phyloP scores from a whole-genome alignment of 441 rosid genomes.

The Capsella rubella region DNA sequence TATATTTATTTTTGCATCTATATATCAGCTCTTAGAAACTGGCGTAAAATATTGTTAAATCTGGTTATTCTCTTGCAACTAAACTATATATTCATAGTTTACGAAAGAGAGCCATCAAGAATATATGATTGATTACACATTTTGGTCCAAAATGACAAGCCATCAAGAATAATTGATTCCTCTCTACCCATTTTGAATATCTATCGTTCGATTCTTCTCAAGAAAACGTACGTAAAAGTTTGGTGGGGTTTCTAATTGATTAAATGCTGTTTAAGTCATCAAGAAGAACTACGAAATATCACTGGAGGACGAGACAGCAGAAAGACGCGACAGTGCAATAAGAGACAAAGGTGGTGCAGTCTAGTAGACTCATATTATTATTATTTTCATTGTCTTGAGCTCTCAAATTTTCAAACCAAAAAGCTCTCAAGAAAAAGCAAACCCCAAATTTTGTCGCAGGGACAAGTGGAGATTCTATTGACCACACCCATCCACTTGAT shows the following conservation, averaged over 20 bases:
- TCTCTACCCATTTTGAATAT: not conserved
- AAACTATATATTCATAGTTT: not conserved
- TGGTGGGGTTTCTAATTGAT: slow-evolving; percentile 18
- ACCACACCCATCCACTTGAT: slow-evolving; percentile 43
- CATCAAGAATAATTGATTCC: slow-evolving; percentile 12
- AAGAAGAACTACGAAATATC: slow-evolving; percentile 7
- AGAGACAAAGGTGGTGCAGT: slow-evolving; percentile 42
- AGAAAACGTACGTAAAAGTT: not conserved
- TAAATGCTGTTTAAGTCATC: not conserved
- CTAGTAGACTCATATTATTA: slow-evolving; percentile 22
- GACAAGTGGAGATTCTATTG: slow-evolving; percentile 48
- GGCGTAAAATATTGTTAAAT: not conserved
- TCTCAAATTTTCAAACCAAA: slow-evolving; percentile 41
- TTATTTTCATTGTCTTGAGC: slow-evolving; percentile 29
- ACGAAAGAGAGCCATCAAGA: not conserved
- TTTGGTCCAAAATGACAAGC: not conserved
- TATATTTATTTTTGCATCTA: not conserved
- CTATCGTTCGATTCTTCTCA: slow-evolving; percentile 17
- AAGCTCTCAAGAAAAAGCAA: slow-evolving; percentile 41
- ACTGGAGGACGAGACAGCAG: slow-evolving; percentile 37
- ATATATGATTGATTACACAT: not conserved
- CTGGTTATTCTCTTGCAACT: slow-evolving; percentile 1
- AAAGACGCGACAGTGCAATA: slow-evolving; percentile 37
- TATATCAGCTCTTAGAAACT: not conserved
- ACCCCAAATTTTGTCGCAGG: slow-evolving; percentile 26